Conservation (phyloP, 768 basidiomycete species). For the Daedaleopsis nitida region DNA sequence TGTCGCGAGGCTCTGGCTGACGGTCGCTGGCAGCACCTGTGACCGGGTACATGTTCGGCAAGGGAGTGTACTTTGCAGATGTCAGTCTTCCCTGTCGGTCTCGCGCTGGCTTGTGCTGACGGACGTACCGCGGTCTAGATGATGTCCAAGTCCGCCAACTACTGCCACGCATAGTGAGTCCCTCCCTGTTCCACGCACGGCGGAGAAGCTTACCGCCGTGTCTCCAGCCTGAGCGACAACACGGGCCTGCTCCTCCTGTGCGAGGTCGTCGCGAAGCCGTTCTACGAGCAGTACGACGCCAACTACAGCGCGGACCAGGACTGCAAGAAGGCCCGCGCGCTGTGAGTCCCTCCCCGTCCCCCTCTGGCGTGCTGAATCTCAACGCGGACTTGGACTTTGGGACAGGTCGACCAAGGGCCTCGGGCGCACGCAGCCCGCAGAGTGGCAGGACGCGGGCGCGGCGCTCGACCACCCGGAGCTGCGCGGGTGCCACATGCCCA, state of each 20-base stretch:
- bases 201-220: not conserved
- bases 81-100: conserved; percentile 34
- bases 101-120: not conserved
- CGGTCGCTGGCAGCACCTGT: conserved; percentile 42
- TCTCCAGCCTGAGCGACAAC: conserved; percentile 48
- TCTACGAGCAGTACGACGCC: conserved; percentile 47
- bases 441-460: conserved; percentile 62
- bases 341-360: not conserved
- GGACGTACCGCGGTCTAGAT: conserved; percentile 40
- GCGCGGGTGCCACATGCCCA: conserved; percentile 61
- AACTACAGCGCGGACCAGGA: conserved; percentile 52
- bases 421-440: conserved; percentile 50
- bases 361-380: not conserved
- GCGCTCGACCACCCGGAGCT: conserved; percentile 51
- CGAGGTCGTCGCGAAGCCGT: conserved; percentile 60
- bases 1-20: not conserved
- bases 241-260: conserved; percentile 61
- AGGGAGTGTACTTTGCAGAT: conserved; percentile 67
- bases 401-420: conserved; percentile 56
- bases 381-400: not conserved
- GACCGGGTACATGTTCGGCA: conserved; percentile 66
- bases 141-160: conserved; percentile 68
- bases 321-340: conserved; percentile 48
- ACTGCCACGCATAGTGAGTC: conserved; percentile 52
- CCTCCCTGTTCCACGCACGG: not conserved